Evolutionary conservation across 768 basidiomycete genomes (phyloP).

Genomic region (Infundibulicybe gibba): DNA sequence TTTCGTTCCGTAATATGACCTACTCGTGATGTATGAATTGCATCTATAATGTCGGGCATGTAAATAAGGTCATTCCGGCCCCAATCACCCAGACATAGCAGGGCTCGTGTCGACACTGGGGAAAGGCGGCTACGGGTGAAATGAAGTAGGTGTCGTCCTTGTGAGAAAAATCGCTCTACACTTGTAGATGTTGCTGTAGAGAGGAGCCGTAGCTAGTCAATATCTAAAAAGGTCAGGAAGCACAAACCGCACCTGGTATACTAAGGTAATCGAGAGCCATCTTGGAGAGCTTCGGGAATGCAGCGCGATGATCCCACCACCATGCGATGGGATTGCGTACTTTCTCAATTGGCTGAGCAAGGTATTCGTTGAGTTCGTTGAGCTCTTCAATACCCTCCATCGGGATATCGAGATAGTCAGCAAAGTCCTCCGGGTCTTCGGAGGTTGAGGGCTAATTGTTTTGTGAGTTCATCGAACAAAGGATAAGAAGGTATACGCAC

Average conservation of each 20-base stretch:
- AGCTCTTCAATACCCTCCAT: too few relatives aligned
- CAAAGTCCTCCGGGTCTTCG: background rate
- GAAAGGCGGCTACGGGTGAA: conserved; percentile 15
- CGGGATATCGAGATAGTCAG: background rate
- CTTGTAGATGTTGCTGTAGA: conserved; percentile 15
- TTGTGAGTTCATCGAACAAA: background rate
- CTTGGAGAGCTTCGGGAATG: conserved; percentile 14
- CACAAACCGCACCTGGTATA: conserved; percentile 16
- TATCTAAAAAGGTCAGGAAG: background rate
- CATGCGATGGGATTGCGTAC: conserved; percentile 15
- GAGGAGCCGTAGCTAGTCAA: background rate
- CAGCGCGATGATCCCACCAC: conserved; percentile 12
- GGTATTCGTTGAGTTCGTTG: conserved; percentile 17
- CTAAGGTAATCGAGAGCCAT: conserved; percentile 25
- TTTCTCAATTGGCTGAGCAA: conserved; percentile 11
- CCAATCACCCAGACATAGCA: conserved; percentile 18
- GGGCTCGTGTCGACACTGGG: conserved; percentile 10
- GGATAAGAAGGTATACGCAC: too few relatives aligned
- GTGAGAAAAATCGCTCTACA: conserved; percentile 19
- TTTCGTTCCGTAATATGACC: too few relatives aligned
- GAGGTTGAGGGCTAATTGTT: background rate
- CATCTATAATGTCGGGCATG: too few relatives aligned
- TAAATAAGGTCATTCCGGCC: conserved; percentile 6
- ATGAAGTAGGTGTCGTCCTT: conserved; percentile 15
- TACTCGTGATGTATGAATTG: too few relatives aligned